A percentile compares a stretch with the other conserved stretches of the same genome.
Conservation (phyloP, 2,329 filamentous ascomycete species). For the Colletotrichum lindemuthianum region DNA sequence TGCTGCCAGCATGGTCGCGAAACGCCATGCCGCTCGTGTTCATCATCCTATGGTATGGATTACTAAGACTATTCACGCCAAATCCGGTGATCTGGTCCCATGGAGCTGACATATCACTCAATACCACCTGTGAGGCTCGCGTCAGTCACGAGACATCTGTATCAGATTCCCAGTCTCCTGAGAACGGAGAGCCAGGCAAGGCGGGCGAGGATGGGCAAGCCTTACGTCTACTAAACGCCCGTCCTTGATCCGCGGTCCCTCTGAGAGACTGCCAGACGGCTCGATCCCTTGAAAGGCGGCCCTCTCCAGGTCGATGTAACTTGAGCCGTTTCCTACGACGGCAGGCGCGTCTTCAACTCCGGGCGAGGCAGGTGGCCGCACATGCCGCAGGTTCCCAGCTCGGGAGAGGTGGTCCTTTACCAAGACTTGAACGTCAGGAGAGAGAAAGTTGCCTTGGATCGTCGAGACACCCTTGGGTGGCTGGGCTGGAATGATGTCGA, state of each 20-base stretch:
- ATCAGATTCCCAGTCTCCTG: neutral
- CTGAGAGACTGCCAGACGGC: conserved; percentile 43
- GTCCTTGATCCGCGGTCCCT: conserved; percentile 41
- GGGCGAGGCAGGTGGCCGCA: conserved; percentile 9
- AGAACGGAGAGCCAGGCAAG: too few species aligned
- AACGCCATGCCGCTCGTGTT: conserved; percentile 93
- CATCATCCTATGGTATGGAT: conserved; percentile 98
- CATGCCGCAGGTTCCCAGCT: conserved; percentile 63
- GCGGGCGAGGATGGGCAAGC: conserved; percentile 29
- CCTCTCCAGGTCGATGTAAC: conserved; percentile 75
- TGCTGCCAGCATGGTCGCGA: conserved; percentile 90
- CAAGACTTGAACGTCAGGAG: conserved; percentile 75
- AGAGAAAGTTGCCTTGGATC: conserved; percentile 94
- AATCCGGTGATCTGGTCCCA: conserved; percentile 84
- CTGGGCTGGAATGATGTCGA: conserved; percentile 92
- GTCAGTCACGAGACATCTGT: conserved; percentile 29
- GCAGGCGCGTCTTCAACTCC: conserved; percentile 21
- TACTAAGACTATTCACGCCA: conserved; percentile 90
- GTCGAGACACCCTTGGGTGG: conserved; percentile 92
- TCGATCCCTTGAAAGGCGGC: conserved; percentile 41
- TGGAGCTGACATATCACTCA: conserved; percentile 99
- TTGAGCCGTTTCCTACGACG: conserved; percentile 55
- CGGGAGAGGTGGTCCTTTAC: conserved; percentile 80
- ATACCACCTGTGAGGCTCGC: conserved; percentile 69
- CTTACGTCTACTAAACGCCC: conserved; percentile 74